Evolutionary conservation across 768 basidiomycete species (phyloP).

Genomic region (Pleurotus citrinopileatus): DNA sequence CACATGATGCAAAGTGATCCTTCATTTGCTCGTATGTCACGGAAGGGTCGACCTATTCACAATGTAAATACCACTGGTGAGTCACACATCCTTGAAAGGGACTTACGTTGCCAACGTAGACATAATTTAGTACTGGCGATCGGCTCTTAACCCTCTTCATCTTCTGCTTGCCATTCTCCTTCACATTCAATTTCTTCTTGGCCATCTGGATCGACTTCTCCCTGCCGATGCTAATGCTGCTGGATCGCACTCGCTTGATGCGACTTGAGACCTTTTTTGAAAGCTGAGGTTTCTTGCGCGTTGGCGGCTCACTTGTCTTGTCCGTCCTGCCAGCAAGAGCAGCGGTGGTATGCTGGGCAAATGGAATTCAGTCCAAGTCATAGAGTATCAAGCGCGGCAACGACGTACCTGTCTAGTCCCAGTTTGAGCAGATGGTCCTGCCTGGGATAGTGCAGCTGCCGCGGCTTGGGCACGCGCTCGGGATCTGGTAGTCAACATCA

Average conservation of each 20-base stretch:
- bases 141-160: too few species aligned
- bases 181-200: conserved; percentile 20
- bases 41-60: conserved; percentile 29
- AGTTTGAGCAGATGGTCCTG: neutral
- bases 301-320: neutral
- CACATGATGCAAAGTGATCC: conserved; percentile 33
- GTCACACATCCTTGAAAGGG: too few species aligned
- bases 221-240: conserved; percentile 6
- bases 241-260: conserved; percentile 8
- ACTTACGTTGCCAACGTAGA: conserved; percentile 67
- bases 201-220: conserved; percentile 24
- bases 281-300: neutral
- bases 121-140: conserved; percentile 24
- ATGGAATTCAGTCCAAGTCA: neutral
- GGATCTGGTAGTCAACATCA: neutral
- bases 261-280: neutral
- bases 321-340: neutral
- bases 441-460: neutral
- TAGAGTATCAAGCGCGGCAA: neutral
- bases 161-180: conserved; percentile 5
- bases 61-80: conserved; percentile 4
- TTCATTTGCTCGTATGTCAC: conserved; percentile 31
- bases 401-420: neutral
- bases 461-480: neutral
- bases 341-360: neutral